Evolutionary conservation across 2,329 filamentous ascomycete species (phyloP).

Genomic region (Ophiosphaerella narmari): DNA sequence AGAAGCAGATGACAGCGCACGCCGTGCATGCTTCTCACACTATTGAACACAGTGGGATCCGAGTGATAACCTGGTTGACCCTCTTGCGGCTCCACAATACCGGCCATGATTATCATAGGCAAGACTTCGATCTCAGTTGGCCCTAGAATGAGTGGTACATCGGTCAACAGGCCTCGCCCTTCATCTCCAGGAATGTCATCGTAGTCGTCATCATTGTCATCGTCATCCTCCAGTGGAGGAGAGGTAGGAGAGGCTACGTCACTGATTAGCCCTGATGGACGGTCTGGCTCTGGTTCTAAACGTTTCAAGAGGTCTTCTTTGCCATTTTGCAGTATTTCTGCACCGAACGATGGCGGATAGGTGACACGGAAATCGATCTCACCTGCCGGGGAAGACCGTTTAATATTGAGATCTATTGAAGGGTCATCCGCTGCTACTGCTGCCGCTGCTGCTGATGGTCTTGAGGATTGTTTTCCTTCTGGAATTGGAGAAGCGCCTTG

Average conservation of each 20-base stretch:
- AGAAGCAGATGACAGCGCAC: conserved; percentile 88
- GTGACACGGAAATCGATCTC: conserved; percentile 56
- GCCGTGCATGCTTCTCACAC: conserved; percentile 79
- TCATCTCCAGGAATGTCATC: conserved; percentile 72
- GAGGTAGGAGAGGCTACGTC: conserved; percentile 47
- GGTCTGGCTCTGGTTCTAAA: conserved; percentile 52
- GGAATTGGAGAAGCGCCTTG: conserved; percentile 13
- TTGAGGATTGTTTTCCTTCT: conserved; percentile 23
- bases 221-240: conserved; percentile 62
- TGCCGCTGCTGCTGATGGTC: conserved; percentile 15
- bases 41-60: conserved; percentile 58
- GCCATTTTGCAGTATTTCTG: conserved; percentile 55
- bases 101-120: conserved; percentile 96
- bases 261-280: conserved; percentile 45
- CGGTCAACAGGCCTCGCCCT: conserved; percentile 82
- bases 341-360: conserved; percentile 54
- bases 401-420: conserved; percentile 42
- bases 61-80: conserved; percentile 62
- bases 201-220: conserved; percentile 73
- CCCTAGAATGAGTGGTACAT: conserved; percentile 91
- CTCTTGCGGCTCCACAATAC: conserved; percentile 82
- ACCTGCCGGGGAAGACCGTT: conserved; percentile 45
- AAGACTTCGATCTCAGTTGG: conserved; percentile 94
- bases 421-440: conserved; percentile 28
- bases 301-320: conserved; percentile 58